Base-by-base conservation (phyloP, 257 asterid genomes). In the Gentiana macrophylla region DNA sequence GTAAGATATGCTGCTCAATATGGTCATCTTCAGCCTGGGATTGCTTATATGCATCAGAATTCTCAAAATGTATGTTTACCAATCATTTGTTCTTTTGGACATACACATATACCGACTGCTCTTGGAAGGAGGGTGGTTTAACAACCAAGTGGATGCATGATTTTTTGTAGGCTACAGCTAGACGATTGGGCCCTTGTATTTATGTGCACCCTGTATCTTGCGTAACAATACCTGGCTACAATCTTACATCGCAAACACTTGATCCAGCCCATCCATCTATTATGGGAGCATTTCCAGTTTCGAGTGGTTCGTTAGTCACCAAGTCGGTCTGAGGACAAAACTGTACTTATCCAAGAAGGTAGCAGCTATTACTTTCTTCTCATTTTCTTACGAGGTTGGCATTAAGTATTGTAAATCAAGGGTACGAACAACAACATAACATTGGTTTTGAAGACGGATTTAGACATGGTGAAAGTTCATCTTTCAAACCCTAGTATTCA, bases 121-220 rank as follows among this genome's bases (percentile, higher is more conserved):
- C 24, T 24, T 24, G 24, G 24, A 24, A 24, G 24, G 24, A 24
- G 24, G 24, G 24, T 24, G 24, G 24, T 43, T 50, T 15, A 35
- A 5, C 41, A 13, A 51, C 32, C 12, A 24, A 12, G 33, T 37
- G 6, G 35, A 12, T 13, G 53, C 56, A 59, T 65, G 59, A 52
- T 24, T 47, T 6, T 74, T 74, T 69, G 57, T 82, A 88, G 97
- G 82, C 75, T 64, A 75, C 74, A 83, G 66, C 74, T 71, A 86
- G 86, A 65, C 79, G 86, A 46, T 55, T 68, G 58, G 85, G 83
- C 52, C 82, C 88, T 50, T 78, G 77, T 66, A 80, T 81, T 70
- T 77, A 79, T 56, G 57, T 79, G 83, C 89, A 83, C 72, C 91
- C 89, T 32, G 64, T 80, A 69, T 58, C 95, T 59, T 67, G 72